phyloP scores from a whole-genome alignment of 345 rosid species.

The Cardamine occulta region DNA sequence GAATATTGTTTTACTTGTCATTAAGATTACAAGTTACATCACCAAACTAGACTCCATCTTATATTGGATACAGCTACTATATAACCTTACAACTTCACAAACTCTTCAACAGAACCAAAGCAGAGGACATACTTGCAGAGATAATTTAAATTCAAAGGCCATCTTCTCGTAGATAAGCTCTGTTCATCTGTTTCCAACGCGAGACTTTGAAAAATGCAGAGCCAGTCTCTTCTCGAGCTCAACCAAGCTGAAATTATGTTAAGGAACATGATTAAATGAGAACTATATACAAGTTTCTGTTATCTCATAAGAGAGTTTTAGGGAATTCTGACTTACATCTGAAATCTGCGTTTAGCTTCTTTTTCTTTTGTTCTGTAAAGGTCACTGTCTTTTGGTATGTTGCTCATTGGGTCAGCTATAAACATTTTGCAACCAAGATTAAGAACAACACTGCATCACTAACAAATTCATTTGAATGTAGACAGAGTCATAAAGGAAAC shows the following conservation, averaged over 20 bases:
- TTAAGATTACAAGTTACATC: slow-evolving; percentile 11
- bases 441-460: slow-evolving; percentile 2
- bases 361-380: slow-evolving; percentile 65
- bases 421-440: slow-evolving; percentile 1
- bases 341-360: slow-evolving; percentile 77
- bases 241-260: slow-evolving; percentile 58
- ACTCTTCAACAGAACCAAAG: neutral
- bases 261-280: neutral
- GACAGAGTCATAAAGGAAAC: neutral
- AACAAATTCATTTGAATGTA: neutral
- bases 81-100: slow-evolving; percentile 7
- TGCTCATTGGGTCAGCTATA: slow-evolving; percentile 68
- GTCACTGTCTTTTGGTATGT: slow-evolving; percentile 83
- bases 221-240: slow-evolving; percentile 82
- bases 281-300: neutral
- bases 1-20: neutral
- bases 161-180: slow-evolving; percentile 7
- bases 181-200: slow-evolving; percentile 33
- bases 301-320: neutral
- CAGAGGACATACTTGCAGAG: slow-evolving; percentile 29
- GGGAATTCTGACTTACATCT: slow-evolving; percentile 61
- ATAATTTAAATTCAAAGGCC: neutral
- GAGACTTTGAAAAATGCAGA: slow-evolving; percentile 61
- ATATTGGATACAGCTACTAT: slow-evolving; percentile 10
- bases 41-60: slow-evolving; percentile 14